phyloP scores from a whole-genome alignment of 306 rosid genomes.

The Cicer bijugum region DNA sequence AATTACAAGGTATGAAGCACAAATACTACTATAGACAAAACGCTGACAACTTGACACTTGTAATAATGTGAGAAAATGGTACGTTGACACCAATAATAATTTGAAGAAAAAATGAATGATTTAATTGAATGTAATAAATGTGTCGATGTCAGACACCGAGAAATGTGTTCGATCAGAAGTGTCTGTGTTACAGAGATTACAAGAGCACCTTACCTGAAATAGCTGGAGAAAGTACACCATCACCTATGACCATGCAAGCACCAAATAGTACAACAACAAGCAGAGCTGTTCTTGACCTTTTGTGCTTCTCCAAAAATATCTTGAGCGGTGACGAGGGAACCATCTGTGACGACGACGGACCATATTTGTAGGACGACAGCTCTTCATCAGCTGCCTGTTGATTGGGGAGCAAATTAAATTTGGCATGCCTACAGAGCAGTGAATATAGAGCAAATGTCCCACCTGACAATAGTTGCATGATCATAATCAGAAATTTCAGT shows the following conservation, averaged over 20 bases:
- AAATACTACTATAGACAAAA: no score
- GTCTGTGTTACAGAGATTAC: not conserved
- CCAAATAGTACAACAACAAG: slow-evolving; percentile 74
- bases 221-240: slow-evolving; percentile 87
- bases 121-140: no score
- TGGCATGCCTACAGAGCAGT: slow-evolving; percentile 82
- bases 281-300: slow-evolving; percentile 62
- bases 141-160: no score
- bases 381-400: slow-evolving; percentile 94
- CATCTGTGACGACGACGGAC: slow-evolving; percentile 59
- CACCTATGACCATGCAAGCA: slow-evolving; percentile 90
- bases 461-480: slow-evolving; percentile 52
- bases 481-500: slow-evolving; percentile 28
- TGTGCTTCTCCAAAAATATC: slow-evolving; percentile 79
- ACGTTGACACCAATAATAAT: no score
- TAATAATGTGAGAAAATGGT: no score
- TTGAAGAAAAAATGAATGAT: no score
- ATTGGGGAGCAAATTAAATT: slow-evolving; percentile 81
- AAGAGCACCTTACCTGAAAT: slow-evolving; percentile 63
- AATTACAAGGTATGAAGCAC: not conserved
- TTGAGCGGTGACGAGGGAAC: slow-evolving; percentile 61
- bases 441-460: slow-evolving; percentile 88
- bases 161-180: no score
- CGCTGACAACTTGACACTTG: no score
- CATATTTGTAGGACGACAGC: slow-evolving; percentile 75